These are phyloP conservation scores for slime mould (Dictyostelium discoideum) DNA, from an alignment of 78 protist genomes.

Conservation along the genomic window DNA sequence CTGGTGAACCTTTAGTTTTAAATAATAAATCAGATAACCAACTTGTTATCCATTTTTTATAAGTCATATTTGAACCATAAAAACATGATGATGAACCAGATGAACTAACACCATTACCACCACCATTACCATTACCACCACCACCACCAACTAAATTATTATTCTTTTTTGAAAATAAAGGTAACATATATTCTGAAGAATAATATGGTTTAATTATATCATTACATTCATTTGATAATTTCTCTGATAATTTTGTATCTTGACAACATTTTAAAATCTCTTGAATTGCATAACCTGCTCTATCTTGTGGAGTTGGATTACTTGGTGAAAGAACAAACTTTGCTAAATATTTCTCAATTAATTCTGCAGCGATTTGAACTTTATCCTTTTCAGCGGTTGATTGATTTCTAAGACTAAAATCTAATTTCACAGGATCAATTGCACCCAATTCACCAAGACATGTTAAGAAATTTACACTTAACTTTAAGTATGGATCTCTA, in stretches of 20 bases:
- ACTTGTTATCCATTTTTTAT: conserved; percentile 42
- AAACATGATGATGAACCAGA: not conserved
- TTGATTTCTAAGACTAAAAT: conserved; percentile 36
- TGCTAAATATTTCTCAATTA: conserved; percentile 55
- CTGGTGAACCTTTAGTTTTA: conserved; percentile 26
- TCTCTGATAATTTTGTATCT: not conserved
- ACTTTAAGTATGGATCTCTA: conserved; percentile 44
- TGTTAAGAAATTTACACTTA: conserved; percentile 7
- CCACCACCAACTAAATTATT: too few species aligned
- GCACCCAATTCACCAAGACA: conserved; percentile 82
- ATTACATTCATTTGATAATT: conserved; percentile 23
- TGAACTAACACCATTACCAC: not conserved
- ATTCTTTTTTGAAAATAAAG: not conserved
- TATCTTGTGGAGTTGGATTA: conserved; percentile 62
- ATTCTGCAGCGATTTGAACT: conserved; percentile 12
- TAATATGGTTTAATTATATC: conserved; percentile 41
- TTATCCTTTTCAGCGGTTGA: conserved; percentile 8
- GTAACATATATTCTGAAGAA: conserved; percentile 43
- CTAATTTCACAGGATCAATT: conserved; percentile 56
- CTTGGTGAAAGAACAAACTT: conserved; percentile 56
- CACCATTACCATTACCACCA: too few species aligned
- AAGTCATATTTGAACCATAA: not conserved
- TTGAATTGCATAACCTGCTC: conserved; percentile 86
- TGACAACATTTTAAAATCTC: conserved; percentile 59
- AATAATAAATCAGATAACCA: conserved; percentile 42